Evolutionary conservation across 139 green algal species (phyloP).

Genomic region (Helicosporidium sp.): DNA sequence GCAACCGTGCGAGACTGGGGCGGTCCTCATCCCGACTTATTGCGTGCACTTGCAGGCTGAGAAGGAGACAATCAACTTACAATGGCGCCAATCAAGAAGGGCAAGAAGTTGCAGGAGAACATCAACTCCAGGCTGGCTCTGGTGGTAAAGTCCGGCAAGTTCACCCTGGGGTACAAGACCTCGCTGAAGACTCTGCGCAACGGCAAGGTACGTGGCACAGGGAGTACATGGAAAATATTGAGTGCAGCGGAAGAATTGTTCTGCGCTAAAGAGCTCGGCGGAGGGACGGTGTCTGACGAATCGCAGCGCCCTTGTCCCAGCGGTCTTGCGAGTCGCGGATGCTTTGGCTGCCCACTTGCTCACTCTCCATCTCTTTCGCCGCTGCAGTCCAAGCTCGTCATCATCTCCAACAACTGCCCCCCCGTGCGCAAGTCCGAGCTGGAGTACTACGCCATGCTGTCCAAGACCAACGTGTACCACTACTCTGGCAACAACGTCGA

Average conservation of each 20-base stretch:
- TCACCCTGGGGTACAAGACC: constrained; percentile 96
- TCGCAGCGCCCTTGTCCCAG: too few species aligned
- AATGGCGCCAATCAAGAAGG: constrained; percentile 23
- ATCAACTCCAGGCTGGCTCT: constrained; percentile 89
- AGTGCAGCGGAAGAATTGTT: not conserved
- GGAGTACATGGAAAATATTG: constrained; percentile 2
- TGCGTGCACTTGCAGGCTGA: constrained; percentile 17
- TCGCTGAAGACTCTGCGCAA: constrained; percentile 84
- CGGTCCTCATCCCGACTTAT: too few species aligned
- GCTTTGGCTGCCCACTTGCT: not conserved
- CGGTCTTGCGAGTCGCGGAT: too few species aligned
- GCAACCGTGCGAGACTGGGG: too few species aligned
- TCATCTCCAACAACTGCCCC: constrained; percentile 94
- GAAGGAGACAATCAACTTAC: constrained; percentile 16
- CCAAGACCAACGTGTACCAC: constrained; percentile 96
- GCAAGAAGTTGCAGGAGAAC: constrained; percentile 81
- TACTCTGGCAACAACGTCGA: constrained; percentile 98
- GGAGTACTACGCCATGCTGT: constrained; percentile 99
- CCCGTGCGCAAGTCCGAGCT: constrained; percentile 90
- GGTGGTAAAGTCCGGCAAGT: constrained; percentile 99
- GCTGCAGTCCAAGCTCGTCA: constrained; percentile 83
- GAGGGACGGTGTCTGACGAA: too few species aligned
- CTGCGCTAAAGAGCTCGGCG: not conserved
- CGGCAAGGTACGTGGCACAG: constrained; percentile 46
- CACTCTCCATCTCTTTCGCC: too few species aligned